Base-by-base conservation (phyloP, 2,329 filamentous ascomycete species). In the Claviceps sp. region DNA sequence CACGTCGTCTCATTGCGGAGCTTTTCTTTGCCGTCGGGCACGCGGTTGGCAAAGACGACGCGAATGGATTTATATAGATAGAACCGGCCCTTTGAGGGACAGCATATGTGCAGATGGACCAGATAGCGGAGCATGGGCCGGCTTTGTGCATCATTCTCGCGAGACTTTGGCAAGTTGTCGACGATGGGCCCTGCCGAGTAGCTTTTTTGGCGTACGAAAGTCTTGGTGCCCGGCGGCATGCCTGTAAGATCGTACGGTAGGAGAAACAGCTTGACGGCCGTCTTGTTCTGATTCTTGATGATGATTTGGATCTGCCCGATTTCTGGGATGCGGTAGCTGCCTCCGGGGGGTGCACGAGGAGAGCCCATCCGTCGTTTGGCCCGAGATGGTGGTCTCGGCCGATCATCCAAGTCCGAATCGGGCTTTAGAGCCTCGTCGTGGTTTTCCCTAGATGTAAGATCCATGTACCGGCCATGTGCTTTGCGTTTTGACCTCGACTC, bases 241-340 rank as follows among this genome's bases (percentile, higher is more conserved):
- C 89, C 91, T 1, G 81, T 77, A 1, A 98, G 73, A 64, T 97
- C 89, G 60, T 97, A 98, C 0, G 91, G 93, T 2, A 98, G 81
- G 24, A 97, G 75, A 60, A 97, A 97, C 0, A 98, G 74, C 66
- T 98, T 97, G 51, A 97, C 91, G 1, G 93, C 93, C 3, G 93
- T 97, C 65, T 97, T 97, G 70, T 97, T 95, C 16, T 90, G 91
- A 61, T 97, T 98, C 66, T 97, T 97, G 65, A 98, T 88, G 56
- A 98, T 85, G 57, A 98, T 95, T 61, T 98, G 93, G 14, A 98
- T 74, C 67, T 97, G 93, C 0, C 93, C 93, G 65, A 90, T 86
- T 62, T 93, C 84, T 0, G 93, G 93, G 50, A 98, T 95, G 44
- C 93, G 84, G 65, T 97, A 98, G 62, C 87, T 88, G 39, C 93